Evolutionary conservation across 1,284 basidiomycete species (phyloP).

Genomic region (Microbotryum scabiosae): DNA sequence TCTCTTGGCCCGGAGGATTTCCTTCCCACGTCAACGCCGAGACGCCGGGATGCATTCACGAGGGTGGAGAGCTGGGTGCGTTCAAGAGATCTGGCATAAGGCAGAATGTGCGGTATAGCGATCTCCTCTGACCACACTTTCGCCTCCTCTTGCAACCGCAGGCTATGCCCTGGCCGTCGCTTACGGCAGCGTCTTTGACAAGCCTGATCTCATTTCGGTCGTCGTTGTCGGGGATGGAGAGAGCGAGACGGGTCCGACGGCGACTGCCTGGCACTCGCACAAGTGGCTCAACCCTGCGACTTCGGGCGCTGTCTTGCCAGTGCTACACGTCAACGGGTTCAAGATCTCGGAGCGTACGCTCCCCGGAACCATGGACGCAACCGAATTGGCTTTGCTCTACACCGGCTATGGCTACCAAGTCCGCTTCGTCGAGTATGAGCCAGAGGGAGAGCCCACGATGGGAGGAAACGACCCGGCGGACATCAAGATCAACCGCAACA

Average conservation of each 20-base stretch:
- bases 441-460: constrained; percentile 20
- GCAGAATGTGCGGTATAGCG: constrained; percentile 45
- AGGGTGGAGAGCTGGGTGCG: constrained; percentile 69
- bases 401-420: constrained; percentile 61
- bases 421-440: constrained; percentile 63
- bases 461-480: constrained; percentile 41
- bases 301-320: constrained; percentile 76
- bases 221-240: constrained; percentile 81
- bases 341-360: constrained; percentile 84
- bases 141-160: constrained; percentile 7
- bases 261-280: constrained; percentile 57
- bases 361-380: constrained; percentile 80
- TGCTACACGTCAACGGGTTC: constrained; percentile 66
- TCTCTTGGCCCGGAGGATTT: constrained; percentile 46
- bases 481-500: constrained; percentile 45
- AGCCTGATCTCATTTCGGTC: constrained; percentile 68
- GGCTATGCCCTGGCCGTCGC: constrained; percentile 61
- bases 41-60: constrained; percentile 78
- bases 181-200: constrained; percentile 67
- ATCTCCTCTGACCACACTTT: not conserved
- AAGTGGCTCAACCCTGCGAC: constrained; percentile 86
- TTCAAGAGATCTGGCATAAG: too few relatives aligned
- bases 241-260: constrained; percentile 75
- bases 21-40: constrained; percentile 52
- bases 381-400: constrained; percentile 64